Base-by-base conservation (phyloP, 306 rosid genomes). In the Alnus rubra region DNA sequence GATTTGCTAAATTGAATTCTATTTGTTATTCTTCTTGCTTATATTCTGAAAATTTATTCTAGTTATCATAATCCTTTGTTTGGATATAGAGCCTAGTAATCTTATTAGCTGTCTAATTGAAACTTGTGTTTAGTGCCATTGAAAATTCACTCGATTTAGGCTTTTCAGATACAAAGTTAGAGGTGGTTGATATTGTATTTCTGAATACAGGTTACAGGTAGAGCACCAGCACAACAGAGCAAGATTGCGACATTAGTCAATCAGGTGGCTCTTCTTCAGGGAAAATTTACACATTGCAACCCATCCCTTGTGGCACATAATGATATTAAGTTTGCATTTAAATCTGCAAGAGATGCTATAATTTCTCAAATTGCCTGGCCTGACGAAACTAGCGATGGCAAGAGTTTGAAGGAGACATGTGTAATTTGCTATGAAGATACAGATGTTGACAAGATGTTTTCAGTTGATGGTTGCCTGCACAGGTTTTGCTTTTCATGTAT, bases 401-500 rank as follows among this genome's bases (percentile, higher is more conserved):
- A 76, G 77, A 73, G 30, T 63, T 16, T 76, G 69, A 76, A 50
- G 53, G 89, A 86, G 74, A 74, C 85, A 48, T 88, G 92, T 42
- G 74, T 78, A 28, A 88, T 90, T 64, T 90, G 92, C 76, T 81
- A 82, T 56, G 92, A 88, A 80, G 88, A 82, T 63, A 64, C 62
- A 10, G 82, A 79, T 72, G 68, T 52, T 71, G 79, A 76, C 74
- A 64, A 82, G 59, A 83, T 90, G 82, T 84, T 90, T 77, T 63
- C 84, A 1, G 82, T 90, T 64, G 88, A 83, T 64, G 82, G 74
- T 15, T 90, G 94, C 79, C 78, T 79, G 31, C 94, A 90, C 64
- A 45, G 84, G n/a, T 88, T 76, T 69, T 90, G 94, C 76, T 77
- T 79, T 79, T 79, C 88, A 12, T 90, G 94, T 58, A 84, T 88